Base-by-base conservation (phyloP, 1,284 basidiomycete genomes). In the Mycena citricolor region DNA sequence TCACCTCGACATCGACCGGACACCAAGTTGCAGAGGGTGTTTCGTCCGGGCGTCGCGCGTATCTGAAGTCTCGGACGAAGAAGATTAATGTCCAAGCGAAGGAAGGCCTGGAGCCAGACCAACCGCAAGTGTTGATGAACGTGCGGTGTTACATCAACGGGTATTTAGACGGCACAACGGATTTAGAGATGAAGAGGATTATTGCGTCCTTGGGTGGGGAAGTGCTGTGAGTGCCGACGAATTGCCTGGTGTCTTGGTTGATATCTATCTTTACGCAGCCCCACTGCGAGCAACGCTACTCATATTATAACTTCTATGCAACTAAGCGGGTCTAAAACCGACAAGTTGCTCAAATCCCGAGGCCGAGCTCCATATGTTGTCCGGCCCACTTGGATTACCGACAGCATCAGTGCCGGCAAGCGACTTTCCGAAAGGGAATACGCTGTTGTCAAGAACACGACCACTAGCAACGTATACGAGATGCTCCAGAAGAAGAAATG, bases 221-320 rank as follows among this genome's bases (percentile, higher is more conserved):
- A 60, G 51, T 65, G 61, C 69, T 84, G 71, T 66, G 69, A 64
- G 68, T 62, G 22, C 30, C 35, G 28, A 25, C 8, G n/a, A 20
- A 20, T 25, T 35, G 29, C 32, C 6, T 11, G 14, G 23, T 3
- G 17, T 25, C 30, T 19, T 24, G 16, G 26, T 16, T n/a, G 6
- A 32, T 21, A 35, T 32, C 12, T 17, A 28, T 7, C 19, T 30
- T 22, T 23, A 17, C 28, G 22, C 54, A 86, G 83, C 51, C 58
- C 63, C 35, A 71, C 69, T 16, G 65, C 78, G 11, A 77, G 79
- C 6, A 71, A 71, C 16, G 81, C 82, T 34, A 87, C 85, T 13
- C 85, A 88, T 57, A 79, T 88, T 39, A 53, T 88, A 29, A 85
- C 84, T 8, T 87, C 85, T 8, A 78, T 78, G 52, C 74, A 73